Evolutionary conservation across 2,329 filamentous ascomycete species (phyloP).

Genomic region (Penicillium sp.): DNA sequence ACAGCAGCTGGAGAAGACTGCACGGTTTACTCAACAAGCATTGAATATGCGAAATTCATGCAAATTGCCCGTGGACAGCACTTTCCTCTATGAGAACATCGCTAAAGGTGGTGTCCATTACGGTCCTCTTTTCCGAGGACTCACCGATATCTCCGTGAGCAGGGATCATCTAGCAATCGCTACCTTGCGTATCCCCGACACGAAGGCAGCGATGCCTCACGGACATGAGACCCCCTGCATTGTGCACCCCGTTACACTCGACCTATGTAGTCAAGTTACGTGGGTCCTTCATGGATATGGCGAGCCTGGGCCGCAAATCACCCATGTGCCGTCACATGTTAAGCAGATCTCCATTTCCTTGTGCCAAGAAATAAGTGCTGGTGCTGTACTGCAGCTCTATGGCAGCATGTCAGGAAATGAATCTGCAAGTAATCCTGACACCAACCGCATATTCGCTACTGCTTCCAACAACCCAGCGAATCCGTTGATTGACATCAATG

Average conservation of each 20-base stretch:
- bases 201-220: slow-evolving; percentile 13
- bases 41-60: slow-evolving; percentile 8
- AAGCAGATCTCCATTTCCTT: slow-evolving; percentile 12
- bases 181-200: slow-evolving; percentile 12
- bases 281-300: slow-evolving; percentile 15
- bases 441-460: slow-evolving; percentile 14
- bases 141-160: slow-evolving; percentile 9
- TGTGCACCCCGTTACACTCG: slow-evolving; percentile 15
- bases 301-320: slow-evolving; percentile 7
- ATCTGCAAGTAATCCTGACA: slow-evolving; percentile 7
- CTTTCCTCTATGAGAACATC: slow-evolving; percentile 13
- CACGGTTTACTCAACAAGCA: background rate
- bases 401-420: slow-evolving; percentile 5
- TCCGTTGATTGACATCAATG: slow-evolving; percentile 11
- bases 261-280: slow-evolving; percentile 15
- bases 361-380: slow-evolving; percentile 4
- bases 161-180: slow-evolving; percentile 7
- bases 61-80: slow-evolving; percentile 3
- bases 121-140: slow-evolving; percentile 13
- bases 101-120: slow-evolving; percentile 12
- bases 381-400: slow-evolving; percentile 11
- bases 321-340: slow-evolving; percentile 15
- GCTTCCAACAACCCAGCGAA: slow-evolving; percentile 6
- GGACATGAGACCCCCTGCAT: slow-evolving; percentile 10
- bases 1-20: background rate